Evolutionary conservation across 805 yeast genomes (phyloP).

Genomic region (Pachysolen tannophilus): DNA sequence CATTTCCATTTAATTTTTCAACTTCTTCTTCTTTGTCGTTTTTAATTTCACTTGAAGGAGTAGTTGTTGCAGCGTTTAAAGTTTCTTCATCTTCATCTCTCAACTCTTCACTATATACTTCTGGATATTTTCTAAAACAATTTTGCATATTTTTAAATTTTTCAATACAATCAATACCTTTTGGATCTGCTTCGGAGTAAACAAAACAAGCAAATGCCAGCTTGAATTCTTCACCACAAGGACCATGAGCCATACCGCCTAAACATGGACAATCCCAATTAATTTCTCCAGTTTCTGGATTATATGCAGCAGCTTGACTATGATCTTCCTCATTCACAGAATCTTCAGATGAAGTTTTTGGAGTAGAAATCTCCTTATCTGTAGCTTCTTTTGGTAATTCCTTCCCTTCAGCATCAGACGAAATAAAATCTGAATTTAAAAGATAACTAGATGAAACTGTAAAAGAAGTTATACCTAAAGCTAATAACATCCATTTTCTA

Average conservation of each 20-base stretch:
- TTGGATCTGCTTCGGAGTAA: conserved; percentile 56
- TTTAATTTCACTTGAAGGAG: no score
- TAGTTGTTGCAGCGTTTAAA: conserved; percentile 16
- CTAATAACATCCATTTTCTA: no score
- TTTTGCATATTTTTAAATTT: conserved; percentile 81
- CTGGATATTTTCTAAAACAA: conserved; percentile 91
- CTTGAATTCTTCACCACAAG: conserved; percentile 95
- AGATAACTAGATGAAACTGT: conserved; percentile 1
- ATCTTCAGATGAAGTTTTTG: conserved; percentile 4
- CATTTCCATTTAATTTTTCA: no score
- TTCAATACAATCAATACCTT: neutral
- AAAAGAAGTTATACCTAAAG: no score
- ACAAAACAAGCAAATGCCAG: conserved; percentile 94
- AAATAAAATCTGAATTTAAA: conserved; percentile 1
- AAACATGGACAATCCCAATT: conserved; percentile 99
- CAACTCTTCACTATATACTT: conserved; percentile 85
- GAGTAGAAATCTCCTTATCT: neutral
- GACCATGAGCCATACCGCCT: conserved; percentile 98
- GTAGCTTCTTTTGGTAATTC: conserved; percentile 1
- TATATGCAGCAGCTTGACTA: conserved; percentile 61
- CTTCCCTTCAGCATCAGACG: conserved; percentile 4
- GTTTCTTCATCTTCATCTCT: conserved; percentile 61
- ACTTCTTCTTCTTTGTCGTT: no score
- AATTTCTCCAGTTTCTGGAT: conserved; percentile 97
- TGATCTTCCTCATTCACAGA: conserved; percentile 25